Evolutionary conservation across 1,139 yeast species (phyloP), one percentile per base, ranked within the genome.

Genomic region (Insectozyma bohioensis): DNA sequence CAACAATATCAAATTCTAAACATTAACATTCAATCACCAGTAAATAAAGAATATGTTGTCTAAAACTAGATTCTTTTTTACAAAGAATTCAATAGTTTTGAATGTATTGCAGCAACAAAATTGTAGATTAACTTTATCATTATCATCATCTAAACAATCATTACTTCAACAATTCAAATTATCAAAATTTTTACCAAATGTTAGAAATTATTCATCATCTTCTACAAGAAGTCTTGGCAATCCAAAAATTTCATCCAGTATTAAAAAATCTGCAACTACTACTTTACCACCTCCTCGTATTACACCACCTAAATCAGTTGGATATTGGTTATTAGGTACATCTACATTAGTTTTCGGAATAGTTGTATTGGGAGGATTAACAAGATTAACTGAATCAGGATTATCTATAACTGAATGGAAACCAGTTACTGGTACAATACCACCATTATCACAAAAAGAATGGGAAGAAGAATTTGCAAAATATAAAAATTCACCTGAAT

Each of bases 361-460:
- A 40, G 97, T 92, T 11, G 83, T 94, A n/a, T 69, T 94, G 5
- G 99, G 98, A 31, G 99, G 99, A 0, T 71, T 94, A 33, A 94
- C 98, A 0, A 74, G 99, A 49, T 69, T 94, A 30, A 94, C 98
- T 0, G 98, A 94, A 55, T 85, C 95, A 2, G 99, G 98, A 0
- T 68, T 94, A 31, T 85, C 95, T 30, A 94, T 94, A 54, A 92
- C 98, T 1, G 98, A 94, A 58, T 94, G 99, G 99, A 86, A 81
- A 56, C 99, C 99, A 1, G 90, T 94, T 20, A 88, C 98, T 0
- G 99, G 99, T 25, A 65, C 95, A 3, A 58, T 94, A 12, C 98
- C 98, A 5, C 98, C 98, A 1, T 54, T 85, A 52, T 76, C 65
- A 35, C 79, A 85, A 51, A 63, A 63, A 29, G 90, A 90, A 43